Base-by-base conservation (phyloP, 2,329 filamentous ascomycete species). In the Zalaria obscura region DNA sequence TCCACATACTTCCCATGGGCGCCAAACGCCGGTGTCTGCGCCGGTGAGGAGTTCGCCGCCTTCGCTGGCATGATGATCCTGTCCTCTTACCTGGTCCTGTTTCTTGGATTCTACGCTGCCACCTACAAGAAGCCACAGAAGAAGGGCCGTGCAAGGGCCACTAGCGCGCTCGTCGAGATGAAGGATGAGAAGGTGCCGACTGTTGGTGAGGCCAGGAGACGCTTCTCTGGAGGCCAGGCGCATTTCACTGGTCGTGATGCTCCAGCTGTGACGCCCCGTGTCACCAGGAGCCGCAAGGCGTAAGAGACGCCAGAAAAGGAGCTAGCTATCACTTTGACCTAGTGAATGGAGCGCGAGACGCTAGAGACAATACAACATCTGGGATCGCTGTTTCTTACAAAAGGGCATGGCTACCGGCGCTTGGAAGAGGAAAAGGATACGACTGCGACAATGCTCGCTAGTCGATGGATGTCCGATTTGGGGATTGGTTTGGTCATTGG, bases 31-130 rank as follows among this genome's bases (percentile, higher is more conserved):
- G 89, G 89, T 62, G 70, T 79, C 54, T 98, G 89, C 63, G 86
- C 89, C 34, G 89, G 89, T 56, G 89, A 96, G 71, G 91, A 96
- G 66, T 96, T 95, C 57, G 89, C 89, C 38, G 89, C 89, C 36
- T 85, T 95, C 57, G 75, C 88, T 45, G 89, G 89, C 53, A 93
- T 95, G 54, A 84, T 73, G 51, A 93, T 94, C 56, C 72, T 98
- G 59, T 88, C 78, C 67, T 93, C 86, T 28, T 98, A 96, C 76
- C 78, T 98, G 45, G 75, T 96, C 49, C 83, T 98, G 52, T 98
- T 98, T 78, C 94, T 98, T 68, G 89, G 83, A 40, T 98, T 98
- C 80, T 98, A 96, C 75, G 75, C 93, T 53, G 87, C 87, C 51
- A 98, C 89, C 47, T 98, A 98, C 72, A 83, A 81, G 70, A 88